These are phyloP conservation scores for Quercus parvula DNA, from an alignment of 306 rosid species.

Conservation along the genomic window DNA sequence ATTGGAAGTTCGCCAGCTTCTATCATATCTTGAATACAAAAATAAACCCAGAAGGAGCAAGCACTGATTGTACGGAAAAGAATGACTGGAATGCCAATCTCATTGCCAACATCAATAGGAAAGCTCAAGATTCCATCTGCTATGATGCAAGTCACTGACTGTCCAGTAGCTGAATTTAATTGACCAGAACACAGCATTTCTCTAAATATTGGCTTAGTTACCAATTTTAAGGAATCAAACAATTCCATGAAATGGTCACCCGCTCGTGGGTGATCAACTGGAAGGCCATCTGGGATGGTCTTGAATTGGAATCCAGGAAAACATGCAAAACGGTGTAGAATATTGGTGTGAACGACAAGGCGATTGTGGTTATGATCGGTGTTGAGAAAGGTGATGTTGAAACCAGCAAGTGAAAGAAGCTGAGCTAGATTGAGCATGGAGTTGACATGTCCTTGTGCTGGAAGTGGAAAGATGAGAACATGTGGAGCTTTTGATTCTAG, in stretches of 20 bases:
- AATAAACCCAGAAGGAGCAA: constrained; percentile 39
- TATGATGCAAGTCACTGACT: constrained; percentile 25
- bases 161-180: not conserved
- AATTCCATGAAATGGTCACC: not conserved
- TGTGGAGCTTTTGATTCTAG: not conserved
- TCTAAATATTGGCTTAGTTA: constrained; percentile 27
- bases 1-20: constrained; percentile 41
- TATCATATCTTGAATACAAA: constrained; percentile 24
- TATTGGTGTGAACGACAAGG: not conserved
- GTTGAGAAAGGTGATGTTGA: constrained; percentile 35
- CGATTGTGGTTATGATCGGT: constrained; percentile 15
- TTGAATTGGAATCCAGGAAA: constrained; percentile 31
- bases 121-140: constrained; percentile 41
- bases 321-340: not conserved
- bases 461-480: constrained; percentile 28
- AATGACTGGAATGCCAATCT: constrained; percentile 30
- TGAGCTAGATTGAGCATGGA: constrained; percentile 37
- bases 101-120: constrained; percentile 23
- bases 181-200: constrained; percentile 7
- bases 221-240: not conserved
- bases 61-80: constrained; percentile 42
- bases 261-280: not conserved
- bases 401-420: constrained; percentile 22
- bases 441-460: constrained; percentile 33
- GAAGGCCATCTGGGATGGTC: constrained; percentile 36